Percentiles rank a stretch among this genome's conserved stretches.
phyloP scores from a whole-genome alignment of 140 eudicot genomes.

The Flaveria floridana region DNA sequence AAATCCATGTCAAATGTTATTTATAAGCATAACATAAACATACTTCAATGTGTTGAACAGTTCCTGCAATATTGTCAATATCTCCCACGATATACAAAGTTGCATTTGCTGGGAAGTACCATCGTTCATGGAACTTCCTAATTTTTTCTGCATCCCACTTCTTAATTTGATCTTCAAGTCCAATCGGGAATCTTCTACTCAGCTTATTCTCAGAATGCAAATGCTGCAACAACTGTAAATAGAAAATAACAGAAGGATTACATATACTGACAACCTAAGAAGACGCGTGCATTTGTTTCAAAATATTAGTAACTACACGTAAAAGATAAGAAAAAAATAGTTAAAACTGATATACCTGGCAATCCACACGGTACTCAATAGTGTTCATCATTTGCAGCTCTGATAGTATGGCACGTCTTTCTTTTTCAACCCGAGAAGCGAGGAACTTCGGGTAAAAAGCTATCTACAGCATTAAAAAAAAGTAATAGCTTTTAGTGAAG shows the following conservation, averaged over 20 bases:
- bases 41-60: constrained; percentile 83
- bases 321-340: neutral
- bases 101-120: constrained; percentile 98
- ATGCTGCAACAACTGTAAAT: constrained; percentile 78
- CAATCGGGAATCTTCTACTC: constrained; percentile 97
- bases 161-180: constrained; percentile 93
- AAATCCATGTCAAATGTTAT: neutral
- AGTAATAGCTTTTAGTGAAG: constrained; percentile 6
- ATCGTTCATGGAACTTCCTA: constrained; percentile 89
- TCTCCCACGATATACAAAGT: constrained; percentile 96
- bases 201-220: constrained; percentile 97
- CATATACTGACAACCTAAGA: constrained; percentile 1
- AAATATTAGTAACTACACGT: neutral
- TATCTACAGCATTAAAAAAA: constrained; percentile 49
- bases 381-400: constrained; percentile 99
- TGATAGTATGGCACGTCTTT: constrained; percentile 91
- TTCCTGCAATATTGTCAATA: constrained; percentile 65
- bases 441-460: constrained; percentile 94
- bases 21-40: constrained; percentile 24
- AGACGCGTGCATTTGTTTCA: neutral
- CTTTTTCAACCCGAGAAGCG: constrained; percentile 94
- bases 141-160: constrained; percentile 99
- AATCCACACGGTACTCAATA: constrained; percentile 98
- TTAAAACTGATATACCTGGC: constrained; percentile 59
- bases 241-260: constrained; percentile 25